A percentile compares a stretch with the other conserved stretches of the same genome.
Evolutionary conservation across 2,329 filamentous ascomycete genomes (phyloP).

Genomic region (Dendrostoma leiphaemia): DNA sequence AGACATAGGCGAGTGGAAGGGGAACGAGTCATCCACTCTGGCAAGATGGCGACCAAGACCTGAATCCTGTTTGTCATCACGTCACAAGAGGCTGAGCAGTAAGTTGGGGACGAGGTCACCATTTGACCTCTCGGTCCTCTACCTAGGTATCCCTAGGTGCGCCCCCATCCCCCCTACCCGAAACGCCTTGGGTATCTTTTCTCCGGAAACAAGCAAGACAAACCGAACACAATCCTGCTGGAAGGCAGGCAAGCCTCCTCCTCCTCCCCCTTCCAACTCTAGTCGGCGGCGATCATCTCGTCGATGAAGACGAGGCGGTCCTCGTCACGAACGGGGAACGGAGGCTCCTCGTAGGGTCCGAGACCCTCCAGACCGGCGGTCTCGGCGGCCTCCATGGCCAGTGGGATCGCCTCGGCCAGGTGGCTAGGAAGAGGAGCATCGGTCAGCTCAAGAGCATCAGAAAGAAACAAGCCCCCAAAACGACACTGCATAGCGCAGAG

Average conservation of each 20-base stretch:
- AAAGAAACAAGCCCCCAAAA: too few species aligned
- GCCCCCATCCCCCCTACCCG: neutral
- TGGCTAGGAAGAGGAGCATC: constrained; percentile 16
- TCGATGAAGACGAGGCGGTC: constrained; percentile 32
- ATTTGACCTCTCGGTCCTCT: neutral
- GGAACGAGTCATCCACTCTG: too few species aligned
- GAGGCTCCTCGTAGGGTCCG: constrained; percentile 24
- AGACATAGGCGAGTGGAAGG: too few species aligned
- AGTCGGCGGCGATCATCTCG: constrained; percentile 5
- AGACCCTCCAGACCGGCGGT: constrained; percentile 23
- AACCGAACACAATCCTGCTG: neutral
- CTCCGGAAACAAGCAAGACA: neutral
- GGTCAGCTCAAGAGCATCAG: neutral
- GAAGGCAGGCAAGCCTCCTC: neutral
- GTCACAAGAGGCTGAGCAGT: too few species aligned
- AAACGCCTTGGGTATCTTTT: neutral
- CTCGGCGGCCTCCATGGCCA: constrained; percentile 19
- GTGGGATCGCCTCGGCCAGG: constrained; percentile 24
- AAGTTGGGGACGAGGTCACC: neutral
- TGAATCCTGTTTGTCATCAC: too few species aligned
- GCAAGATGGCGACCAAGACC: too few species aligned
- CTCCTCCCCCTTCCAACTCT: neutral
- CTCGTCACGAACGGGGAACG: constrained; percentile 27
- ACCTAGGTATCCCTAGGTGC: neutral
- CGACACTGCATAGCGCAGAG: too few species aligned